Evolutionary conservation across 495 filamentous ascomycete species (phyloP).

Genomic region (Hypoxylon fragiforme): DNA sequence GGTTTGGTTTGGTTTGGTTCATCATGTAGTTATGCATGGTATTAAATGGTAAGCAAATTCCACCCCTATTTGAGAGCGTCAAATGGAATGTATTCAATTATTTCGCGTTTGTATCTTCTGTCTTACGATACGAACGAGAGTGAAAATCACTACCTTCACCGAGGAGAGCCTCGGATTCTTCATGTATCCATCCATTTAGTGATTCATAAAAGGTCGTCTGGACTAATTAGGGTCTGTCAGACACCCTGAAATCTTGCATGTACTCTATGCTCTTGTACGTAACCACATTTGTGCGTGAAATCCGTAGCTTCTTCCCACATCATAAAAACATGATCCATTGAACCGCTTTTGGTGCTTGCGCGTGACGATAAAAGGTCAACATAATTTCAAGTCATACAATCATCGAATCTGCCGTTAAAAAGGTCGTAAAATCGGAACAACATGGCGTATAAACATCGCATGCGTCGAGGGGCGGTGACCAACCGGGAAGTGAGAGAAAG

Average conservation of each 20-base stretch:
- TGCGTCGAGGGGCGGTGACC: constrained; percentile 38
- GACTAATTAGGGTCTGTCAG: constrained; percentile 17
- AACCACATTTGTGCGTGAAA: constrained; percentile 31
- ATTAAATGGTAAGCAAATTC: not conserved
- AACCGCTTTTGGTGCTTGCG: constrained; percentile 39
- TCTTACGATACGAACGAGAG: constrained; percentile 28
- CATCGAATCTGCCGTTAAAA: constrained; percentile 38
- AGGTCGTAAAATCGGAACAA: constrained; percentile 41
- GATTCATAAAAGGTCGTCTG: constrained; percentile 25
- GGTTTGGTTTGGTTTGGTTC: too few relatives aligned
- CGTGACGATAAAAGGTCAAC: constrained; percentile 32
- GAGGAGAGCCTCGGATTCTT: constrained; percentile 15
- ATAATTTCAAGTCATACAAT: constrained; percentile 41
- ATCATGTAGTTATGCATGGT: too few relatives aligned
- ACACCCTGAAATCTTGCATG: constrained; percentile 22
- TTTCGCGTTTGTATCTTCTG: constrained; percentile 20
- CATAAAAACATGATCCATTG: constrained; percentile 39
- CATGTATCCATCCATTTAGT: constrained; percentile 27
- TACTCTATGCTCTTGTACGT: constrained; percentile 39
- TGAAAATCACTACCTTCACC: constrained; percentile 7
- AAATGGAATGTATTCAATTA: constrained; percentile 30
- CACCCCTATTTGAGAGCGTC: constrained; percentile 1
- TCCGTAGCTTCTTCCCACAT: constrained; percentile 36
- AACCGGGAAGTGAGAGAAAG: constrained; percentile 31
- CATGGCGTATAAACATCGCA: constrained; percentile 38